These are phyloP conservation scores for Brassica juncea DNA, from an alignment of 345 rosid genomes.

Conservation along the genomic window DNA sequence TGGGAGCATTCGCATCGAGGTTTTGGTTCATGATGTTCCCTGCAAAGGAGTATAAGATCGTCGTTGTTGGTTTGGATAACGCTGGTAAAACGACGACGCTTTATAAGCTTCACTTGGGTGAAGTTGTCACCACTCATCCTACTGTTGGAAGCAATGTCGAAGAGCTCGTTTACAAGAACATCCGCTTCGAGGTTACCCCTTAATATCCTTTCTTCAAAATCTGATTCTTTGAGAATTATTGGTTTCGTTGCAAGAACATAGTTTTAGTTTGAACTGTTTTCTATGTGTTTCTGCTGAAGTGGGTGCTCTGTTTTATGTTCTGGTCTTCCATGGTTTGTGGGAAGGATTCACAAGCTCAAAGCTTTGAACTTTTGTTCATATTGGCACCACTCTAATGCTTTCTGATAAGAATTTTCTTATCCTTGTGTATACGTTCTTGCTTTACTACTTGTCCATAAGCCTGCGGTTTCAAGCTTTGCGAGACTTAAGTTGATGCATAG, in stretches of 20 bases:
- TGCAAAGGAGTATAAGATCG: constrained; percentile 94
- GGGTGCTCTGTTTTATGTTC: constrained; percentile 3
- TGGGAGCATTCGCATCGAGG: constrained; percentile 88
- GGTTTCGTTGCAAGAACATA: background rate
- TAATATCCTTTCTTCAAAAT: background rate
- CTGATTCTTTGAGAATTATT: too few relatives aligned
- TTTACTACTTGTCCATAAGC: background rate
- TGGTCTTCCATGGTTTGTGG: background rate
- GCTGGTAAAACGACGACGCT: constrained; percentile 98
- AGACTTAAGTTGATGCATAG: background rate
- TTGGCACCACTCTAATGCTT: background rate
- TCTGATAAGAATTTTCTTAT: background rate
- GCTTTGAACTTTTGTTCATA: background rate
- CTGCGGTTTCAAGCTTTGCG: background rate
- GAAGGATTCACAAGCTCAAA: background rate
- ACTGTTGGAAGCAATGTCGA: constrained; percentile 96
- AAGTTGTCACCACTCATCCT: constrained; percentile 96
- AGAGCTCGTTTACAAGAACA: constrained; percentile 94
- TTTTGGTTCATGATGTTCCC: constrained; percentile 98
- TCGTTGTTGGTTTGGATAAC: constrained; percentile 94
- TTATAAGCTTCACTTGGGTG: constrained; percentile 90
- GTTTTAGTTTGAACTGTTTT: background rate
- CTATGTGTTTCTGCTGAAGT: background rate
- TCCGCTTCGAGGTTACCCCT: constrained; percentile 78
- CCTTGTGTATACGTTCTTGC: background rate